Evolutionary conservation across 257 asterid species (phyloP).

Genomic region (Plectranthus barbatus): DNA sequence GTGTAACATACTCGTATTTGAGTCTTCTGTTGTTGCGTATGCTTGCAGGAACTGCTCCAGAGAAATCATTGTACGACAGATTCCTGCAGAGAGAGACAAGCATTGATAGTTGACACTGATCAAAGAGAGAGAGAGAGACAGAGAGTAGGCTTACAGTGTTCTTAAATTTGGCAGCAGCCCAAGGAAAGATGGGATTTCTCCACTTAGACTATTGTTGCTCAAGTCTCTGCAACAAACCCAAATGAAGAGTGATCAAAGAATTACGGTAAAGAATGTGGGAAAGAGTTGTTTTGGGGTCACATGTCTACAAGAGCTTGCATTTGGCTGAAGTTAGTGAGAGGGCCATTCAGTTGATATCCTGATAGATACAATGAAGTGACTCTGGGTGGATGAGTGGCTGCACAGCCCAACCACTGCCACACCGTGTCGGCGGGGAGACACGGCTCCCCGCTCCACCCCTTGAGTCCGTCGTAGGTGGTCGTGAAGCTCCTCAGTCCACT

Average conservation of each 20-base stretch:
- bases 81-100: background rate
- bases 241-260: background rate
- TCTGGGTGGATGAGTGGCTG: conserved; percentile 8
- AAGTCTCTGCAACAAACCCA: conserved; percentile 9
- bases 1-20: conserved; percentile 1
- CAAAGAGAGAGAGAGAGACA: too few species aligned
- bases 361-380: conserved; percentile 16
- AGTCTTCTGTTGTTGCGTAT: conserved; percentile 9
- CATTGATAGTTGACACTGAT: background rate
- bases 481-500: background rate
- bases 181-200: conserved; percentile 14
- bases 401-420: conserved; percentile 17
- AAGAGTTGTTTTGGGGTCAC: background rate
- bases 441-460: conserved; percentile 18
- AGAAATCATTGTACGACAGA: conserved; percentile 12
- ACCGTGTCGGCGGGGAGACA: conserved; percentile 10
- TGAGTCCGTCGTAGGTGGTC: background rate
- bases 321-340: conserved; percentile 12
- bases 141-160: conserved; percentile 6
- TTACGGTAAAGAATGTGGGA: background rate
- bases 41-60: conserved; percentile 7
- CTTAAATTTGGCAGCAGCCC: conserved; percentile 12
- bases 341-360: conserved; percentile 8
- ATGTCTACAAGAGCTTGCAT: conserved; percentile 15
- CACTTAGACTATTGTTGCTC: conserved; percentile 12